Percentiles rank a stretch among this genome's conserved stretches.
Conservation (phyloP, 2,329 filamentous ascomycete genomes). For the Ceratocystis variospora region DNA sequence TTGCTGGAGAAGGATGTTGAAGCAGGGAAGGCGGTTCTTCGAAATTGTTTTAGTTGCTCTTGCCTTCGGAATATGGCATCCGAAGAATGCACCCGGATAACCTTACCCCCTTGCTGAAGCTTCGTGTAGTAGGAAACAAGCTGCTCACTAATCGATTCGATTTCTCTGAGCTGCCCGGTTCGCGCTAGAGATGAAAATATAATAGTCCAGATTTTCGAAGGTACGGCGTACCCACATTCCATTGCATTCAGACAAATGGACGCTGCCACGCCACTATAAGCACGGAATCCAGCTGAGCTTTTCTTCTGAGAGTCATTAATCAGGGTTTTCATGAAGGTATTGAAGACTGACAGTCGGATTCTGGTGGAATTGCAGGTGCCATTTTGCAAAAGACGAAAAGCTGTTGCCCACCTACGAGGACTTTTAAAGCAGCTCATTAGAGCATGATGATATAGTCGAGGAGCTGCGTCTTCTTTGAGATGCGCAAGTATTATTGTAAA, state of each 20-base stretch:
- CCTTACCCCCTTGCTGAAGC: background rate
- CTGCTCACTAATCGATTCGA: slow-evolving; percentile 5
- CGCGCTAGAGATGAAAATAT: slow-evolving; percentile 9
- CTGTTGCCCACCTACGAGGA: slow-evolving; percentile 24
- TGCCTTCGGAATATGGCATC: slow-evolving; percentile 14
- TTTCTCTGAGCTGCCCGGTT: background rate
- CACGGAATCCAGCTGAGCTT: background rate
- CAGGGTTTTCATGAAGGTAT: slow-evolving; percentile 10
- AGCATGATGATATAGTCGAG: slow-evolving; percentile 20
- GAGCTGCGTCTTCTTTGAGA: slow-evolving; percentile 20
- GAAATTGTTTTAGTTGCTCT: background rate
- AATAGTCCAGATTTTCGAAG: slow-evolving; percentile 9
- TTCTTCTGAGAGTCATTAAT: slow-evolving; percentile 3
- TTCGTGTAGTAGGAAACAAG: slow-evolving; percentile 3
- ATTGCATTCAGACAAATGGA: slow-evolving; percentile 10
- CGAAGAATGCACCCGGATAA: slow-evolving; percentile 14
- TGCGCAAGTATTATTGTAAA: slow-evolving; percentile 31
- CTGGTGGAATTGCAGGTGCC: background rate
- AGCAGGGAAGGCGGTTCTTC: slow-evolving; percentile 9
- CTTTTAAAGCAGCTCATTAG: slow-evolving; percentile 24
- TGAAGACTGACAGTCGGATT: slow-evolving; percentile 12
- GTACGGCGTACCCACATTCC: slow-evolving; percentile 13
- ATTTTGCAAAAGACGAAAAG: slow-evolving; percentile 13
- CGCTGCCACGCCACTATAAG: slow-evolving; percentile 1
- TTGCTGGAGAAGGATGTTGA: slow-evolving; percentile 11